Base-by-base conservation (phyloP, 2,329 filamentous ascomycete genomes). In the Ophiocordyceps camponoti-saundersi region DNA sequence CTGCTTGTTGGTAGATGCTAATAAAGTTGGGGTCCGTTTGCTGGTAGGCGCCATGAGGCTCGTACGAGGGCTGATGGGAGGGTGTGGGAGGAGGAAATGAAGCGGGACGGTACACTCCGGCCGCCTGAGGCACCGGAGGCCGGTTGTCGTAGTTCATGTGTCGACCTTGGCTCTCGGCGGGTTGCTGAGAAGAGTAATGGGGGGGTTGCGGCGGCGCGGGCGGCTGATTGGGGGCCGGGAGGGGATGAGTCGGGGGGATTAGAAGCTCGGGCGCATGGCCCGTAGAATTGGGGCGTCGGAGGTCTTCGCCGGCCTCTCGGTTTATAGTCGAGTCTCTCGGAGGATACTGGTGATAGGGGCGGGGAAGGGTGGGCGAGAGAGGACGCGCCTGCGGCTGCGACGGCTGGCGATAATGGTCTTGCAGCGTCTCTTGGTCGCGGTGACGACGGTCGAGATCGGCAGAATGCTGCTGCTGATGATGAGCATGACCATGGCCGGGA, bases 371-470 rank as follows among this genome's bases (percentile, higher is more conserved):
- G 52, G 67, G 66, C 45, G 68, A 67, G 48, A 65, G 65, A 52
- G 67, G 57, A 46, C 56, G 56, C 36, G 49, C 51, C 43, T 50
- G 52, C 18, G 51, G 57, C 18, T 51, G 54, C n/a, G 50, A 56
- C 29, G 53, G 55, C 47, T 59, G 59, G 32, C 57, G 61, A 54
- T 70, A 68, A 46, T 67, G 70, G 56, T 77, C 73, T 60, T 74
- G 73, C 61, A 70, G 74, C 48, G 66, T 64, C 53, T 75, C 73
- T 61, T 67, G 70, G 46, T 76, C 74, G 71, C 74, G 68, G 55
- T 72, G 70, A 53, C 73, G 72, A 59, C 73, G 73, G 55, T 77
- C 72, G 53, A 56, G 48, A 56, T 77, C 70, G 48, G 57, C 53
- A 49, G 62, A 63, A 46, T 64, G 63, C 51, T 53, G 52, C 46